phyloP scores from a whole-genome alignment of 805 yeast species.

The Nakazawaea molendinolei region DNA sequence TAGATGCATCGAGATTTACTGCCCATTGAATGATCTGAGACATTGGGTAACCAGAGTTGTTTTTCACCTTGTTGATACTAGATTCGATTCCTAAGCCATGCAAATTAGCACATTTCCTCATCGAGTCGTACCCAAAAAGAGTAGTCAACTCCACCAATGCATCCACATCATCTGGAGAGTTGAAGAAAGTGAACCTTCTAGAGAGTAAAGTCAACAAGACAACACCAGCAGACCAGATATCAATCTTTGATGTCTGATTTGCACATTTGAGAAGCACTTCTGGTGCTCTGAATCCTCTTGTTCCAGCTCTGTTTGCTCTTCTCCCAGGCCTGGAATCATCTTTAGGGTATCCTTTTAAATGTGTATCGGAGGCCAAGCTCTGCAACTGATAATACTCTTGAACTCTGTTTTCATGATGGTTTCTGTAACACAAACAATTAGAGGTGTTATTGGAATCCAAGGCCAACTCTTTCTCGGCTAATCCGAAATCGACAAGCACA shows the following conservation, averaged over 20 bases:
- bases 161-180: constrained; percentile 89
- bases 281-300: constrained; percentile 92
- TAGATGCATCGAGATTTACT: constrained; percentile 39
- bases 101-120: constrained; percentile 70
- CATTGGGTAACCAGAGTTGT: constrained; percentile 30
- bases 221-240: constrained; percentile 91
- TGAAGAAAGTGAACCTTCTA: constrained; percentile 87
- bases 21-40: constrained; percentile 37
- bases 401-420: constrained; percentile 7
- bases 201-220: constrained; percentile 72
- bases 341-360: constrained; percentile 66
- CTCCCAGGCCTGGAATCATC: constrained; percentile 84
- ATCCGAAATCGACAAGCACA: constrained; percentile 85
- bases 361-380: constrained; percentile 30
- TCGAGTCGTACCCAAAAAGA: constrained; percentile 67
- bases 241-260: constrained; percentile 75
- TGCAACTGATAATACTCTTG: constrained; percentile 28
- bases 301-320: constrained; percentile 95
- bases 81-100: constrained; percentile 88
- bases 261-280: constrained; percentile 85
- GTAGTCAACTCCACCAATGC: constrained; percentile 80
- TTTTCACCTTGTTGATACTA: constrained; percentile 43
- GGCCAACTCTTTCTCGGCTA: constrained; percentile 58
- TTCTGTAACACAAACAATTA: constrained; percentile 50
- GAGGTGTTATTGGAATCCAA: constrained; percentile 22